A percentile compares a stretch with the other conserved stretches of the same genome.
These are phyloP conservation scores for Epichloe hybrida DNA, from an alignment of 2,329 filamentous ascomycete species.

Conservation along the genomic window DNA sequence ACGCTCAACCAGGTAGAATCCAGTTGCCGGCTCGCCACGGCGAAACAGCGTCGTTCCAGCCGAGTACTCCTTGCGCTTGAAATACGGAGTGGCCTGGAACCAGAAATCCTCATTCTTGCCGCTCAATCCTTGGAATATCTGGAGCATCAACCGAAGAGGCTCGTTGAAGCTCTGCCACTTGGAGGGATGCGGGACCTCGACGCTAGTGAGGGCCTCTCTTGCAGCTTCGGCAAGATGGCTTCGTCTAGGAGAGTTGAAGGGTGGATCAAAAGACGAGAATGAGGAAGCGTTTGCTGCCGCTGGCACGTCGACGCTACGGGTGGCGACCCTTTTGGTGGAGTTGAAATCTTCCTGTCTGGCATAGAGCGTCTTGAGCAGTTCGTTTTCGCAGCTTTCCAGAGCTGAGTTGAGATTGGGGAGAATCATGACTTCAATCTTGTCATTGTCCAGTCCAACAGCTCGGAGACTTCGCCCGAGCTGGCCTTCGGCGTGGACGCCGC, in stretches of 20 bases:
- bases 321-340: slow-evolving; percentile 27
- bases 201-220: slow-evolving; percentile 56
- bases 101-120: slow-evolving; percentile 88
- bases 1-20: slow-evolving; percentile 82
- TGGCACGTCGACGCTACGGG: slow-evolving; percentile 36
- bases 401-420: slow-evolving; percentile 88
- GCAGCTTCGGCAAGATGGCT: slow-evolving; percentile 69
- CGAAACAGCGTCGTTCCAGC: slow-evolving; percentile 64
- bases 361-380: slow-evolving; percentile 72
- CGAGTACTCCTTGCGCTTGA: slow-evolving; percentile 52
- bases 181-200: slow-evolving; percentile 42
- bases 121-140: slow-evolving; percentile 86
- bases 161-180: slow-evolving; percentile 83
- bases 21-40: slow-evolving; percentile 61
- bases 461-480: slow-evolving; percentile 66
- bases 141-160: slow-evolving; percentile 79
- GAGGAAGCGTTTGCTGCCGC: slow-evolving; percentile 17
- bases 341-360: slow-evolving; percentile 49
- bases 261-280: slow-evolving; percentile 22
- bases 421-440: slow-evolving; percentile 61
- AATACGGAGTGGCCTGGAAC: slow-evolving; percentile 68
- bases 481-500: slow-evolving; percentile 63
- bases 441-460: slow-evolving; percentile 68
- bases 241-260: slow-evolving; percentile 67
- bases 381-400: slow-evolving; percentile 88